Evolutionary conservation across 768 basidiomycete genomes (phyloP).

Genomic region (Mycena crocata): DNA sequence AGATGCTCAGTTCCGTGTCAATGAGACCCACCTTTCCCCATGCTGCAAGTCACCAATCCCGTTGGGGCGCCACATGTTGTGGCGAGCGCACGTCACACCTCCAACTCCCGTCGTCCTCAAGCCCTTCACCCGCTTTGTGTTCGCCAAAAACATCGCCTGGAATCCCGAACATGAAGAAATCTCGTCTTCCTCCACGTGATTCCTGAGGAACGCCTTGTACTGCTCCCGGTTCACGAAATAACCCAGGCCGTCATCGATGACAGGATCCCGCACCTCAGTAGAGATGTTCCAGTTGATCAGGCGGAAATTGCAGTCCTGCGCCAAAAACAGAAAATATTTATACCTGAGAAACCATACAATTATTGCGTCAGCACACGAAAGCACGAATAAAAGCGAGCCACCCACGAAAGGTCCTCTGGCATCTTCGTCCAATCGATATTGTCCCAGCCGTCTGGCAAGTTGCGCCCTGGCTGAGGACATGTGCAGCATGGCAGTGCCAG

Average conservation of each 20-base stretch:
- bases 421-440: background rate
- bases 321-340: background rate
- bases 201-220: background rate
- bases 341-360: too few relatives aligned
- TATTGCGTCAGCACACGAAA: background rate
- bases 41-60: slow-evolving; percentile 35
- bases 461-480: slow-evolving; percentile 8
- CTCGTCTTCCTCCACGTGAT: slow-evolving; percentile 3
- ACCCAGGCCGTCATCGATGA: background rate
- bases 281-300: background rate
- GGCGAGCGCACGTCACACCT: slow-evolving; percentile 20
- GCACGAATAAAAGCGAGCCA: background rate
- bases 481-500: slow-evolving; percentile 17
- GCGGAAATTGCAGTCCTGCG: background rate
- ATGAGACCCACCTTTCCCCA: slow-evolving; percentile 35
- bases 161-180: slow-evolving; percentile 15
- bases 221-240: background rate
- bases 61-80: slow-evolving; percentile 18
- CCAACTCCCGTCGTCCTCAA: slow-evolving; percentile 19
- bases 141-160: slow-evolving; percentile 2
- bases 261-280: background rate
- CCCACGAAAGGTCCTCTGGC: background rate
- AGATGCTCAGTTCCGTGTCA: too few relatives aligned
- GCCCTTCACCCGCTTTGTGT: slow-evolving; percentile 13
- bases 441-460: slow-evolving; percentile 15